phyloP scores from a whole-genome alignment of 176 grass and related monocot species.

The Carex myosuroides region DNA sequence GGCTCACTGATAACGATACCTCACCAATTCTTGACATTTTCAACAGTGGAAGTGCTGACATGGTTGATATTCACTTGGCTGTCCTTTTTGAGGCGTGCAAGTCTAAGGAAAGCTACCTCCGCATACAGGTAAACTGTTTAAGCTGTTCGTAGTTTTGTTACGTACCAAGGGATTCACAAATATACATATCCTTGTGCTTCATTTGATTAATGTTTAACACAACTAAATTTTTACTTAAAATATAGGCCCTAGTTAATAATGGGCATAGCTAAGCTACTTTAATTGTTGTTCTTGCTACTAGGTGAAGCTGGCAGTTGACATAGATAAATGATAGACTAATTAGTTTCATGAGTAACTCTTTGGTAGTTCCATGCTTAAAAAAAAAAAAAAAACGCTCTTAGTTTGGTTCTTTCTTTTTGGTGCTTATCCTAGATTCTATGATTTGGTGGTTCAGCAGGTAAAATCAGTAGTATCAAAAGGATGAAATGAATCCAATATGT shows the following conservation, averaged over 20 bases:
- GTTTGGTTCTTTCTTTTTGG: neutral
- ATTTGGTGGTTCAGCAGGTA: neutral
- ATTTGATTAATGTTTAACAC: neutral
- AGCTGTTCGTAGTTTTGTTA: neutral
- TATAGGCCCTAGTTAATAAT: neutral
- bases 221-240: neutral
- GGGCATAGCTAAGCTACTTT: neutral
- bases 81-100: conserved; percentile 46
- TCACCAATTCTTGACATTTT: conserved; percentile 55
- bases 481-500: neutral
- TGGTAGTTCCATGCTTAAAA: too few species aligned
- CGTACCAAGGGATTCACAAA: neutral
- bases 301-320: too few species aligned
- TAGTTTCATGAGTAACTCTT: too few species aligned
- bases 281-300: too few species aligned
- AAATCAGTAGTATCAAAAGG: neutral
- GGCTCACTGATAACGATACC: conserved; percentile 39
- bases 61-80: conserved; percentile 60
- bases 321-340: neutral
- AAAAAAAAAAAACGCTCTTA: neutral
- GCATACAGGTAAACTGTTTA: conserved; percentile 40
- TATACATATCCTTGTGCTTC: neutral
- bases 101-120: conserved; percentile 44
- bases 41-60: conserved; percentile 42
- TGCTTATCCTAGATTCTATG: neutral